These are phyloP conservation scores for Sclerotinia glacialis DNA, from an alignment of 2,329 filamentous ascomycete genomes.

Conservation along the genomic window DNA sequence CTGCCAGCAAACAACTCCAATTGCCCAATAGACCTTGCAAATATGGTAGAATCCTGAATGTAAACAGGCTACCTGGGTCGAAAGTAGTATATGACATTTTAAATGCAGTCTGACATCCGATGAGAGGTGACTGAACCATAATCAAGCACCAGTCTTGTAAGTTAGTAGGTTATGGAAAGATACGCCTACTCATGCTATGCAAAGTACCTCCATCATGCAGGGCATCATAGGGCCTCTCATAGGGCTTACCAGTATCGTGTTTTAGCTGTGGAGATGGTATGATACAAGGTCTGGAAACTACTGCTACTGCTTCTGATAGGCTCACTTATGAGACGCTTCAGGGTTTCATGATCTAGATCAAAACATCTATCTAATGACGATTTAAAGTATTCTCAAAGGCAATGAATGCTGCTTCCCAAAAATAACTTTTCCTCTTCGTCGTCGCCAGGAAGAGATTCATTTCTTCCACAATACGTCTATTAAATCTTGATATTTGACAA, in stretches of 20 bases:
- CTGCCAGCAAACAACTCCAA: slow-evolving; percentile 1
- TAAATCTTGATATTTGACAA: background rate
- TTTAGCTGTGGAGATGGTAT: background rate
- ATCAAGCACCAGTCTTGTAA: background rate
- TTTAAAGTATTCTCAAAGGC: background rate
- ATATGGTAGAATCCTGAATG: background rate
- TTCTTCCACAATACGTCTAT: background rate
- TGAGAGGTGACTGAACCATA: background rate
- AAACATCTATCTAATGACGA: background rate
- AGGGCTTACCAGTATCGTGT: background rate
- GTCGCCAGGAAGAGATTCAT: background rate
- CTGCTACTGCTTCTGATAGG: background rate
- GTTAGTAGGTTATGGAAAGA: background rate
- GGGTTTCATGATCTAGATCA: background rate
- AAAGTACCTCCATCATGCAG: background rate
- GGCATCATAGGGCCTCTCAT: background rate
- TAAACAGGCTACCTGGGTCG: background rate
- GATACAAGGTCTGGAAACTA: background rate
- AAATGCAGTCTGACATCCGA: background rate
- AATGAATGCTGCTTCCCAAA: background rate
- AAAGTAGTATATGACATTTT: background rate
- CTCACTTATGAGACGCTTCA: background rate
- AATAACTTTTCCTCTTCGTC: background rate
- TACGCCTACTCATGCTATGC: background rate
- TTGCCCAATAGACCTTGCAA: slow-evolving; percentile 4